Evolutionary conservation across 352 stramenopile species (phyloP), one percentile per base, ranked within the genome.

Genomic region (Phytophthora cryptogea): DNA sequence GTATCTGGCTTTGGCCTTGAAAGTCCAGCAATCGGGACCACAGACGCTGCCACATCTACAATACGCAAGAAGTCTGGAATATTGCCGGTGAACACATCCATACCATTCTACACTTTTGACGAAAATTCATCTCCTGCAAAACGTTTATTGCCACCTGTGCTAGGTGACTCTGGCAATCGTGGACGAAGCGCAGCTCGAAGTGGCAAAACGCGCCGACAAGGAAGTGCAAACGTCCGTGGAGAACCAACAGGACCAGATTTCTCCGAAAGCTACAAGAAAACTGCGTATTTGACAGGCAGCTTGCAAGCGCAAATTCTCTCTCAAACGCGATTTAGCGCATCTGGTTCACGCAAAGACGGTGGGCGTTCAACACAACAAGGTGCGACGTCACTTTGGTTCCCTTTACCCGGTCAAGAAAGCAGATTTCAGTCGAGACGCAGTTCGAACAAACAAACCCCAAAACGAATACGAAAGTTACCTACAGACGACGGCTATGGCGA

Each of bases 101-200:
- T 62, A 20, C 40, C 63, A 11, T 68, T 72, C 46, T 68, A 72
- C 41, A 60, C 58, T 2, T 72, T 68, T 10, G 58, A 72, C 13
- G 52, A 68, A 20, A 54, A 35, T 41, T 41, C 33, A 28, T 72
- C 63, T 2, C 58, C 63, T n/a, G 51, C 63, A 10, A 72, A 68
- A 14, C 32, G 51, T 20, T 43, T 72, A 14, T 9, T 69, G 16
- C 59, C 59, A 4, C 59, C 59, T 11, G 46, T 71, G 10, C 42
- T 56, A 17, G 17, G 26, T 16, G 57, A 67, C 9, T 36, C 10
- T 42, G 49, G 16, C 3, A 35, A 17, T 28, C 37, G 46, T 39
- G 27, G 51, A 5, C 36, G 17, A 14, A 68, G 28, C 37, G 45
- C 23, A 45, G 35, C 23, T n/a, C 26, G 28, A 11, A 47, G 44